phyloP scores from a whole-genome alignment of 202 grass and related monocot genomes.

The Hordeum pubiflorum region DNA sequence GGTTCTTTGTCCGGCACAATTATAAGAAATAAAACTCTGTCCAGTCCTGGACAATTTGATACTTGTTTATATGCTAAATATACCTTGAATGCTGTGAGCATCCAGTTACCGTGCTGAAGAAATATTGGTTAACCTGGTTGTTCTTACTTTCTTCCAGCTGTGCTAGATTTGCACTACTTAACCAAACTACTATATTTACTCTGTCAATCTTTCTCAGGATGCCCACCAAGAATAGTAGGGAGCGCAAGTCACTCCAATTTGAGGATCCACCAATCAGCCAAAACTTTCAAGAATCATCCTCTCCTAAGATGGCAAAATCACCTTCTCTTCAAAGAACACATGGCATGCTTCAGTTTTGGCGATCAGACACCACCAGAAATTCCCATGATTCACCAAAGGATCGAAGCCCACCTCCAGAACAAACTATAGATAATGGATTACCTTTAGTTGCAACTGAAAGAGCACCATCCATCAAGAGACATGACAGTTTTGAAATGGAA shows the following conservation, averaged over 20 bases:
- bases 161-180: slow-evolving; percentile 2
- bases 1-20: background rate
- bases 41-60: background rate
- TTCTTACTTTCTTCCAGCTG: background rate
- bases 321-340: slow-evolving; percentile 81
- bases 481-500: slow-evolving; percentile 82
- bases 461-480: slow-evolving; percentile 73
- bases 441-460: slow-evolving; percentile 47
- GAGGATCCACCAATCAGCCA: slow-evolving; percentile 53
- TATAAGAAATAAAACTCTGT: background rate
- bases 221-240: slow-evolving; percentile 70
- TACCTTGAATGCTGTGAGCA: slow-evolving; percentile 2
- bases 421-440: slow-evolving; percentile 50
- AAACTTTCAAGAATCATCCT: slow-evolving; percentile 52
- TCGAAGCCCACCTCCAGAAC: slow-evolving; percentile 64
- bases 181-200: slow-evolving; percentile 14
- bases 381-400: slow-evolving; percentile 82
- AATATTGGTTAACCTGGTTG: background rate
- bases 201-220: slow-evolving; percentile 50
- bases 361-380: slow-evolving; percentile 55
- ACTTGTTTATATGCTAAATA: too few relatives aligned
- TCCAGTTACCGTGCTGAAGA: background rate
- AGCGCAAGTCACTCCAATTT: slow-evolving; percentile 50
- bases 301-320: slow-evolving; percentile 93
- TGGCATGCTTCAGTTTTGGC: slow-evolving; percentile 53